Conservation (phyloP, 768 basidiomycete species). For the Boletales sp. region DNA sequence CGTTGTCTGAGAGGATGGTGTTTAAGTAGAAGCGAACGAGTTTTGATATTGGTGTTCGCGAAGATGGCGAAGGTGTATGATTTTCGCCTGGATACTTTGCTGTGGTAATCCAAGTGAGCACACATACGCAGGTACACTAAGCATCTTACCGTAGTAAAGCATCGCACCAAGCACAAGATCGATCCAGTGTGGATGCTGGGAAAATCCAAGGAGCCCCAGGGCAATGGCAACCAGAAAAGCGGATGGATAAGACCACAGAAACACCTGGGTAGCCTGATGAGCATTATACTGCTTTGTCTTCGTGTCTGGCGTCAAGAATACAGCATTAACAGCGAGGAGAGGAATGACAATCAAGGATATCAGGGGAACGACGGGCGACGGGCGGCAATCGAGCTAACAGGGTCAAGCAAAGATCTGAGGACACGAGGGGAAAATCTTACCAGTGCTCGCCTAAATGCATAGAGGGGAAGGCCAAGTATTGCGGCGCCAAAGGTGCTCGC, state of each 20-base stretch:
- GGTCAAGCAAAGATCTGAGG: slow-evolving; percentile 6
- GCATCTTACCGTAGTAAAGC: slow-evolving; percentile 59
- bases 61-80: slow-evolving; percentile 39
- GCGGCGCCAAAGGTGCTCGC: slow-evolving; percentile 61
- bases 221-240: slow-evolving; percentile 46
- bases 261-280: slow-evolving; percentile 52
- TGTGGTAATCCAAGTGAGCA: slow-evolving; percentile 21
- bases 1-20: slow-evolving; percentile 84
- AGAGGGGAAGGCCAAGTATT: slow-evolving; percentile 60
- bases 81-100: slow-evolving; percentile 51
- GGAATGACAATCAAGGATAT: slow-evolving; percentile 57
- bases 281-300: slow-evolving; percentile 43
- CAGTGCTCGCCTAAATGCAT: slow-evolving; percentile 53
- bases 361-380: slow-evolving; percentile 52
- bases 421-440: slow-evolving; percentile 37
- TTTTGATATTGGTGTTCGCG: slow-evolving; percentile 52
- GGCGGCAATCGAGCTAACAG: slow-evolving; percentile 46
- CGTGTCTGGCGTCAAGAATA: slow-evolving; percentile 58
- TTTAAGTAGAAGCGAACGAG: slow-evolving; percentile 74
- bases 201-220: slow-evolving; percentile 61
- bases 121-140: neutral
- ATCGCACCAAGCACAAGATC: slow-evolving; percentile 57
- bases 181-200: slow-evolving; percentile 52
- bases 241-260: slow-evolving; percentile 55
- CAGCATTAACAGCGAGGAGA: slow-evolving; percentile 54